Evolutionary conservation across 2,329 filamentous ascomycete species (phyloP).

Genomic region (Beauveria australis): DNA sequence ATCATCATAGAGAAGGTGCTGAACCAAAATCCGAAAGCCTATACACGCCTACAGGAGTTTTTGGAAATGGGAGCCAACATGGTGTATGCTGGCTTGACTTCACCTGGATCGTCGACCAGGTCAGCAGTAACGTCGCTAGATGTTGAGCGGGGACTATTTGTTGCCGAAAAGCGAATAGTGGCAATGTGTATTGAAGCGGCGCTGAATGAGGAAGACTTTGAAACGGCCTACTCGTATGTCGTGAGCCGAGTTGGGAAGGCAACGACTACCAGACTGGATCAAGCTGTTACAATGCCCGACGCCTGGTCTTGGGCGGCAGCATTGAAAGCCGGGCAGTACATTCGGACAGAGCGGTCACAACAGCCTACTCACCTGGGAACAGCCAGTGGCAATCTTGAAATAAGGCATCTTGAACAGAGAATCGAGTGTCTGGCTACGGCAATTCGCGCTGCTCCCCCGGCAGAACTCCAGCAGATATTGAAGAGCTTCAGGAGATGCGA

Average conservation of each 20-base stretch:
- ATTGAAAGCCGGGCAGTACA: slow-evolving; percentile 68
- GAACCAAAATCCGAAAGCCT: slow-evolving; percentile 66
- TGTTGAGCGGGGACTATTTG: slow-evolving; percentile 20
- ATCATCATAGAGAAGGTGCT: slow-evolving; percentile 65
- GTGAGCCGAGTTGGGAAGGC: slow-evolving; percentile 53
- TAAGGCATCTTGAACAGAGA: slow-evolving; percentile 70
- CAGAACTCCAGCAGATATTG: slow-evolving; percentile 65
- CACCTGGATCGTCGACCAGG: neutral
- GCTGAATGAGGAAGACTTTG: slow-evolving; percentile 69
- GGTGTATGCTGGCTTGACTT: slow-evolving; percentile 46
- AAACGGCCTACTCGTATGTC: slow-evolving; percentile 79
- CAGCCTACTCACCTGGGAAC: slow-evolving; percentile 53
- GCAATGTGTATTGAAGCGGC: slow-evolving; percentile 77
- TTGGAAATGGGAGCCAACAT: slow-evolving; percentile 61
- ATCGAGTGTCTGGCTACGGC: slow-evolving; percentile 73
- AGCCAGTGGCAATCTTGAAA: slow-evolving; percentile 48
- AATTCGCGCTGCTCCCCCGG: slow-evolving; percentile 61
- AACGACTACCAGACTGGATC: slow-evolving; percentile 11
- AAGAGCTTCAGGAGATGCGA: slow-evolving; percentile 70
- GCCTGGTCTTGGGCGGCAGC: slow-evolving; percentile 74
- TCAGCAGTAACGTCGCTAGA: neutral
- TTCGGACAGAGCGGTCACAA: slow-evolving; percentile 44
- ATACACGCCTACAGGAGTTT: slow-evolving; percentile 67
- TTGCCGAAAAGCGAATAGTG: slow-evolving; percentile 58
- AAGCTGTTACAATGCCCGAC: slow-evolving; percentile 53